Evolutionary conservation across 495 filamentous ascomycete genomes (phyloP).

Genomic region (Podospora conica): DNA sequence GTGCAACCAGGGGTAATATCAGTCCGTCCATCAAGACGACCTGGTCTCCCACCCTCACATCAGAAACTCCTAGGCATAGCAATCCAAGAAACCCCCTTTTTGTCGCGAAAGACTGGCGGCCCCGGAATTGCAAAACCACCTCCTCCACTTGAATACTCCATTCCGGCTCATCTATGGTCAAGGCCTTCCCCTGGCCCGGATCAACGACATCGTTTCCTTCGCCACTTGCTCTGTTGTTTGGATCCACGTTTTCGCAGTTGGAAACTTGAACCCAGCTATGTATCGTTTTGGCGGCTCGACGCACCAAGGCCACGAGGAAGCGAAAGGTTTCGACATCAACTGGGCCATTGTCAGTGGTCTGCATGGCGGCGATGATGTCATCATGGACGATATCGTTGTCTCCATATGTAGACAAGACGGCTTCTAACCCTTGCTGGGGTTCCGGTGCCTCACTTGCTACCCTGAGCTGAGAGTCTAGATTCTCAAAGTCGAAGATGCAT

Average conservation of each 20-base stretch:
- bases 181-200: too few relatives aligned
- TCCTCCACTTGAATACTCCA: neutral
- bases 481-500: neutral
- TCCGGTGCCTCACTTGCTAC: neutral
- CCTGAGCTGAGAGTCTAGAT: neutral
- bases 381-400: neutral
- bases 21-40: neutral
- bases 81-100: neutral
- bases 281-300: neutral
- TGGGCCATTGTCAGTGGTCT: neutral
- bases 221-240: neutral
- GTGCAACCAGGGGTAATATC: neutral
- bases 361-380: neutral
- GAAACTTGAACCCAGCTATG: neutral
- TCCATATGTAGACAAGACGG: neutral
- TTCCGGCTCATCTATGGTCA: neutral
- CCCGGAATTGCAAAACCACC: neutral
- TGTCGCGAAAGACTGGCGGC: neutral
- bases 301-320: neutral
- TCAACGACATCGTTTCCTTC: neutral
- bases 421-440: neutral
- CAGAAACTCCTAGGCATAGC: neutral
- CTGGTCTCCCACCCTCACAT: neutral
- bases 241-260: neutral
- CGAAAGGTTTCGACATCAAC: neutral